Evolutionary conservation across 164 flowering plant species (phyloP).

Genomic region (grape (Vitis vinifera)): DNA sequence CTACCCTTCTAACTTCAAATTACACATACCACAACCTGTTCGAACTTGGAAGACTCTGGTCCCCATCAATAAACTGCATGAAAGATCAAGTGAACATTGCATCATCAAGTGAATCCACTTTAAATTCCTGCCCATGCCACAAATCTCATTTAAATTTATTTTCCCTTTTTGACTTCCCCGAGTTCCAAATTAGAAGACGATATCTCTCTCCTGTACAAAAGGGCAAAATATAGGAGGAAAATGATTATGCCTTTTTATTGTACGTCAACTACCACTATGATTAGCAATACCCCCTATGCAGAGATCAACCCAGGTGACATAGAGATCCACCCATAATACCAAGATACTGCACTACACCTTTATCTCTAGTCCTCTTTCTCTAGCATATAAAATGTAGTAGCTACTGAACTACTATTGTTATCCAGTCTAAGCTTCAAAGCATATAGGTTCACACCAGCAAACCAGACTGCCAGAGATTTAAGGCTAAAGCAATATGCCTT

Average conservation of each 20-base stretch:
- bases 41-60: constrained; percentile 4
- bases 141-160: neutral
- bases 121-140: constrained; percentile 9
- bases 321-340: neutral
- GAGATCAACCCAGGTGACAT: neutral
- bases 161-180: neutral
- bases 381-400: neutral
- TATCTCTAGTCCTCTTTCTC: constrained; percentile 1
- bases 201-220: constrained; percentile 15
- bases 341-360: neutral
- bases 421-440: neutral
- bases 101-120: constrained; percentile 5
- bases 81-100: constrained; percentile 4
- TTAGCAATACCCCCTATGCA: constrained; percentile 1
- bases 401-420: neutral
- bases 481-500: neutral
- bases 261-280: constrained; percentile 5
- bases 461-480: neutral
- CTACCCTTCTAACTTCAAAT: constrained; percentile 7
- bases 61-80: neutral
- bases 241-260: constrained; percentile 2
- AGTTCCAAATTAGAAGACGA: neutral
- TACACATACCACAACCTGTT: constrained; percentile 6
- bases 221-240: constrained; percentile 14
- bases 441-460: neutral